These are phyloP conservation scores for Pontederia paniculata DNA, from an alignment of 176 grass and related monocot species.

Conservation along the genomic window DNA sequence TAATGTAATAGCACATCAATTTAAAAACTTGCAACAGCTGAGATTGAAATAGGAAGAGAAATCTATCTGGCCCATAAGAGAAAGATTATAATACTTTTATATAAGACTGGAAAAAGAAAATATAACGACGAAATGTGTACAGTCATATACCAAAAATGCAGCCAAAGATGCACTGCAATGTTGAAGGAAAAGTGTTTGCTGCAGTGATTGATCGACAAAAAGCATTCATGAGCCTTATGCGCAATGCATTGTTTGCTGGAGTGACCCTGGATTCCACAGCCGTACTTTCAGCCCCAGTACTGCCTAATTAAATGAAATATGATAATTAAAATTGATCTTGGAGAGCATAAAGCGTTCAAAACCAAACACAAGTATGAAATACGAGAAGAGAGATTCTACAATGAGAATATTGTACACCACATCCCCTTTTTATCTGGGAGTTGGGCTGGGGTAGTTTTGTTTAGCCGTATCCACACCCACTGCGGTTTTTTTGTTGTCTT, in stretches of 20 bases:
- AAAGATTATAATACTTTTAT: conserved; percentile 2
- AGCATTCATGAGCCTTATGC: conserved; percentile 67
- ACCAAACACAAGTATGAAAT: too few species aligned
- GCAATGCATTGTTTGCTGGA: conserved; percentile 60
- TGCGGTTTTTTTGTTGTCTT: too few species aligned
- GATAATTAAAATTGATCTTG: too few species aligned
- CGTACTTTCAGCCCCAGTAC: conserved; percentile 57
- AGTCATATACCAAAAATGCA: conserved; percentile 68
- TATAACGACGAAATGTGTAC: conserved; percentile 11
- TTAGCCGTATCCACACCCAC: too few species aligned
- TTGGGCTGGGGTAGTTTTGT: too few species aligned
- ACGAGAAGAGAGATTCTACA: too few species aligned
- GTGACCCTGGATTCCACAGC: conserved; percentile 58
- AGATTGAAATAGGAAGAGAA: background rate
- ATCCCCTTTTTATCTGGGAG: too few species aligned
- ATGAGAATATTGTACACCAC: too few species aligned
- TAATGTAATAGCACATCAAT: conserved; percentile 2
- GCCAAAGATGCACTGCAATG: conserved; percentile 79
- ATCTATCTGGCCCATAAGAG: background rate
- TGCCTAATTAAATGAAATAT: conserved; percentile 46
- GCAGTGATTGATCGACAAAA: conserved; percentile 83
- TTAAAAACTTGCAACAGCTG: conserved; percentile 1
- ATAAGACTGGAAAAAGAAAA: conserved; percentile 10
- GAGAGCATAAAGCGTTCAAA: too few species aligned
- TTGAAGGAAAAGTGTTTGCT: conserved; percentile 79